phyloP scores from a whole-genome alignment of 306 rosid species.

The Pterocarpus santalinus region DNA sequence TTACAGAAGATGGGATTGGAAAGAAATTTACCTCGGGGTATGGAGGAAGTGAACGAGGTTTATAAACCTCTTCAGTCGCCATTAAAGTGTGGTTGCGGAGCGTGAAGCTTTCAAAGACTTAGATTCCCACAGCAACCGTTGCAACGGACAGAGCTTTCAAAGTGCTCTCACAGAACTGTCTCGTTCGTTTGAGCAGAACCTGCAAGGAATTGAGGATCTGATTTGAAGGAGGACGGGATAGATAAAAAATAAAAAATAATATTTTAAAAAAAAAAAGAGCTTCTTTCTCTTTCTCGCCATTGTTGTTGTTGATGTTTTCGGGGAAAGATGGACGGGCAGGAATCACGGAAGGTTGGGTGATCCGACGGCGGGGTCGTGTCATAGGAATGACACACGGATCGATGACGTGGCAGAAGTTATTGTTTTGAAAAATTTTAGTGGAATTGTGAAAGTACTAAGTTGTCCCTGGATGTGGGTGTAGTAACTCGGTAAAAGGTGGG shows the following conservation, averaged over 20 bases:
- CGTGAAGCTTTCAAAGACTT: constrained; percentile 37
- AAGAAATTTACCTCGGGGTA: constrained; percentile 71
- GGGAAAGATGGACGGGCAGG: constrained; percentile 32
- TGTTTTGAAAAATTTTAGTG: neutral
- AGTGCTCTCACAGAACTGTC: constrained; percentile 37
- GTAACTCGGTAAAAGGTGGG: constrained; percentile 18
- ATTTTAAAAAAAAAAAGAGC: neutral
- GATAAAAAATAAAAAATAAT: neutral
- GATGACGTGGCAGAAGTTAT: constrained; percentile 29
- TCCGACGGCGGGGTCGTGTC: constrained; percentile 32
- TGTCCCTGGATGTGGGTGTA: constrained; percentile 22
- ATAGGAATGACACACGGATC: constrained; percentile 14
- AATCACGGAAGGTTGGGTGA: neutral
- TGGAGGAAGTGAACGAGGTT: constrained; percentile 69
- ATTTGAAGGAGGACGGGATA: constrained; percentile 47
- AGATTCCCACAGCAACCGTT: constrained; percentile 17
- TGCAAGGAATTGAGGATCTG: constrained; percentile 53
- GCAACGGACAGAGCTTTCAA: constrained; percentile 40
- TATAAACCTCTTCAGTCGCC: constrained; percentile 69
- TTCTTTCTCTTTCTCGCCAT: neutral
- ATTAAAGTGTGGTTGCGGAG: constrained; percentile 52
- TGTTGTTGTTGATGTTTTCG: constrained; percentile 14
- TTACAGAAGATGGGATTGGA: neutral
- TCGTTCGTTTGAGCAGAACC: constrained; percentile 52
- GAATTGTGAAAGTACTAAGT: neutral